Evolutionary conservation across 768 basidiomycete species (phyloP).

Genomic region (Pleurotus salmoneostramineus): DNA sequence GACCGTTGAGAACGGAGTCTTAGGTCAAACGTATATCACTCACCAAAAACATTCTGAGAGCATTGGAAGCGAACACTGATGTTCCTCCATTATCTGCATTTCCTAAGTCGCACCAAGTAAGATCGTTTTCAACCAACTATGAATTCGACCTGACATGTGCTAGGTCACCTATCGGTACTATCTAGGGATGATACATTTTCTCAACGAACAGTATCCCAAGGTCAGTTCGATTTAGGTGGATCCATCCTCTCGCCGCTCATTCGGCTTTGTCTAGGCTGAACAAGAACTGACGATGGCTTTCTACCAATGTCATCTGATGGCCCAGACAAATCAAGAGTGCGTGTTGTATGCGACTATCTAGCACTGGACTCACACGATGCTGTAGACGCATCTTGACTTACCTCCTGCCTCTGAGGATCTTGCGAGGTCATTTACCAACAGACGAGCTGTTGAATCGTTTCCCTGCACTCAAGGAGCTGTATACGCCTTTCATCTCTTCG

Average conservation of each 20-base stretch:
- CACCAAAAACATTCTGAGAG: constrained; percentile 88
- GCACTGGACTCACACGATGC: background rate
- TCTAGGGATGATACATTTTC: constrained; percentile 89
- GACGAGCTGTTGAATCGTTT: constrained; percentile 65
- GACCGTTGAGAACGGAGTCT: background rate
- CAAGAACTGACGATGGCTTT: constrained; percentile 85
- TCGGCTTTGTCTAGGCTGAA: constrained; percentile 52
- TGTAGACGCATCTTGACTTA: constrained; percentile 85
- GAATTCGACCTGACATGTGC: constrained; percentile 12
- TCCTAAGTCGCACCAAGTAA: constrained; percentile 83
- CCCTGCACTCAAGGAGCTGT: constrained; percentile 69
- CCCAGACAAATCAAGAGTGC: constrained; percentile 81
- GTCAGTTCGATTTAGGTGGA: constrained; percentile 28
- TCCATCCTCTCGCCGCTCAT: background rate
- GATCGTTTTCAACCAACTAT: constrained; percentile 11
- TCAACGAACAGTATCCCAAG: constrained; percentile 89
- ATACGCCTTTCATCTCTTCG: constrained; percentile 75
- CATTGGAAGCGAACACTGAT: constrained; percentile 80
- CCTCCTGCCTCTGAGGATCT: constrained; percentile 83
- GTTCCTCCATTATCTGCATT: constrained; percentile 74
- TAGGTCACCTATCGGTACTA: constrained; percentile 96
- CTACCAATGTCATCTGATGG: constrained; percentile 70
- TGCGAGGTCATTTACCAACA: constrained; percentile 86
- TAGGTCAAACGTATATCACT: constrained; percentile 90
- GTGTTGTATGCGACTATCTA: constrained; percentile 16